phyloP scores from a whole-genome alignment of 805 yeast genomes.

The Cyberlindnera bimundalis region DNA sequence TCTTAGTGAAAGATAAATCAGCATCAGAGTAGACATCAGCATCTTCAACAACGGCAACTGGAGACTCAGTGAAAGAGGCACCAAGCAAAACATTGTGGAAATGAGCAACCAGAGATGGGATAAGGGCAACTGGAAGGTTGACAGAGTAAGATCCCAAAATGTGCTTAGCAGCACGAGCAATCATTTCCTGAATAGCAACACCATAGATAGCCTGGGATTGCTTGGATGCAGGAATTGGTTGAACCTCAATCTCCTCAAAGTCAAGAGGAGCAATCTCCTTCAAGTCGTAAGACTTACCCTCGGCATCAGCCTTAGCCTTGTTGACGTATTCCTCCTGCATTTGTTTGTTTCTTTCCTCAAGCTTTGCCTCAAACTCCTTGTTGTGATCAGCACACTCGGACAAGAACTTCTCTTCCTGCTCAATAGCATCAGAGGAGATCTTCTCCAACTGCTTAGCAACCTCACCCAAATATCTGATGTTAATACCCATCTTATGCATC shows the following conservation, averaged over 20 bases:
- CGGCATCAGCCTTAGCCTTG: conserved; percentile 25
- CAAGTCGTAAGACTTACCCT: conserved; percentile 23
- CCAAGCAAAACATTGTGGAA: conserved; percentile 73
- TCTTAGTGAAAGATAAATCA: conserved; percentile 38
- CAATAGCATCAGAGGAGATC: conserved; percentile 28
- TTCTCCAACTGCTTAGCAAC: conserved; percentile 39
- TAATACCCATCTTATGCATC: conserved; percentile 81
- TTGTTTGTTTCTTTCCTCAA: conserved; percentile 14
- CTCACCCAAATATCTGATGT: conserved; percentile 80
- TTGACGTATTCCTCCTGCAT: conserved; percentile 19
- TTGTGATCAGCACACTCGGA: conserved; percentile 20
- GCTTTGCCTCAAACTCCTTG: conserved; percentile 17
- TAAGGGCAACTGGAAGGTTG: conserved; percentile 48
- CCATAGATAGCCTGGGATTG: conserved; percentile 16
- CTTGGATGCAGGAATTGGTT: conserved; percentile 11
- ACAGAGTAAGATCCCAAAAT: conserved; percentile 49
- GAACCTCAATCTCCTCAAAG: conserved; percentile 20
- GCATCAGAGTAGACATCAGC: conserved; percentile 39
- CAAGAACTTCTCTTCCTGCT: conserved; percentile 11
- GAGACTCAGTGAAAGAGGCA: conserved; percentile 37
- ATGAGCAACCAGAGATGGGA: conserved; percentile 61
- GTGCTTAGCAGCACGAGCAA: conserved; percentile 80
- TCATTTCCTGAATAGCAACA: conserved; percentile 49
- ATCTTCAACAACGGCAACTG: conserved; percentile 42
- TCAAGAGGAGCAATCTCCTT: conserved; percentile 22